A percentile compares a stretch with the other conserved stretches of the same genome.
These are phyloP conservation scores for Eucalyptus globulus DNA, from an alignment of 345 rosid genomes.

Conservation along the genomic window DNA sequence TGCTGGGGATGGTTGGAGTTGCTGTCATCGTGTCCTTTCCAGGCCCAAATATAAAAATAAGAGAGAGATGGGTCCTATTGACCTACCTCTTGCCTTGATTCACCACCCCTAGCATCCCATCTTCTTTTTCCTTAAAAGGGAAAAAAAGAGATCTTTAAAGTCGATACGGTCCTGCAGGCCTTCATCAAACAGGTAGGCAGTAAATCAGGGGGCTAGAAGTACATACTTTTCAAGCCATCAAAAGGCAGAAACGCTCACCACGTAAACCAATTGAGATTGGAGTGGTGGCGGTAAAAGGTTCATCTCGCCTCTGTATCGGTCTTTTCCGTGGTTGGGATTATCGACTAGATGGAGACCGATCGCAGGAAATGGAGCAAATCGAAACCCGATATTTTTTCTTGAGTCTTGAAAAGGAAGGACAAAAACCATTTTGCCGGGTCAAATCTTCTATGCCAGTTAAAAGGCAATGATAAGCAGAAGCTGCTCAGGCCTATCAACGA, in stretches of 20 bases:
- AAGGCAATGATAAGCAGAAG: background rate
- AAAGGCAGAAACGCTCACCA: background rate
- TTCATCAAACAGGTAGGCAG: background rate
- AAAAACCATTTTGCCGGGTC: background rate
- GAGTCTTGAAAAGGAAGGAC: background rate
- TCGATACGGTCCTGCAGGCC: background rate
- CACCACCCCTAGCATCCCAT: background rate
- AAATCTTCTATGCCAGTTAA: background rate
- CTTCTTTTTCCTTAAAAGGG: background rate
- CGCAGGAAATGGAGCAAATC: background rate
- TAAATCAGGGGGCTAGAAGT: background rate
- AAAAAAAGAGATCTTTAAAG: background rate
- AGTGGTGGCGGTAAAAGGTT: background rate
- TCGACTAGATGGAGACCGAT: background rate
- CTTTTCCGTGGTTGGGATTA: background rate
- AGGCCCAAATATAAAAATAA: background rate
- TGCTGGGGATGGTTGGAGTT: background rate
- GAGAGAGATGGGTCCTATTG: background rate
- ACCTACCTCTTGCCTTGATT: background rate
- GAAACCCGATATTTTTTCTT: background rate
- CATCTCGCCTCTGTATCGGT: background rate
- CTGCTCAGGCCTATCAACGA: background rate
- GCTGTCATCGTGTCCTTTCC: background rate
- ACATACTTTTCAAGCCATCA: background rate
- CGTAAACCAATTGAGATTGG: background rate